Evolutionary conservation across 805 yeast species (phyloP).

Genomic region (Candida patagonica): DNA sequence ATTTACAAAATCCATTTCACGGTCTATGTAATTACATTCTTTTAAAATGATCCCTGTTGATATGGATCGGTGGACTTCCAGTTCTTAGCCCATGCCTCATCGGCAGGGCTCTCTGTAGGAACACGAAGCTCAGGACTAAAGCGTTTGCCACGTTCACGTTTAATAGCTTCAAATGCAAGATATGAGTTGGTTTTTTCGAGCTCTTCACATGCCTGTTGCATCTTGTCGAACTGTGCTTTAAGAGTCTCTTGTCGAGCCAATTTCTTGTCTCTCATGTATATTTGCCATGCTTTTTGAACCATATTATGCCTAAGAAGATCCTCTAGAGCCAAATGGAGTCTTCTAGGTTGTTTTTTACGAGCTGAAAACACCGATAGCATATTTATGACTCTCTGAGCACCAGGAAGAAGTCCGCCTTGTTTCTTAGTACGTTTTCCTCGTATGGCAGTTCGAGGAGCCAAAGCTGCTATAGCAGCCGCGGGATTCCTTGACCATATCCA

Average conservation of each 20-base stretch:
- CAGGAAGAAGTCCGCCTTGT: slow-evolving; percentile 34
- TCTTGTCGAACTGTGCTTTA: slow-evolving; percentile 52
- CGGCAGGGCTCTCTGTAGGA: slow-evolving; percentile 87
- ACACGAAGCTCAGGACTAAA: slow-evolving; percentile 79
- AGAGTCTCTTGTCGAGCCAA: slow-evolving; percentile 28
- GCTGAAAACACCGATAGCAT: slow-evolving; percentile 81
- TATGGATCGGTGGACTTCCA: slow-evolving; percentile 22
- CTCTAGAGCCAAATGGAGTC: slow-evolving; percentile 65
- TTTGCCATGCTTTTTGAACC: slow-evolving; percentile 74
- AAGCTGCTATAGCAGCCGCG: background rate
- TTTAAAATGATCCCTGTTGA: slow-evolving; percentile 3
- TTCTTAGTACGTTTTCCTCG: slow-evolving; percentile 45
- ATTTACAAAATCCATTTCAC: background rate
- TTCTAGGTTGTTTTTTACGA: slow-evolving; percentile 76
- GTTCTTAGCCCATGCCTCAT: slow-evolving; percentile 60
- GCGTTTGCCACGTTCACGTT: slow-evolving; percentile 44
- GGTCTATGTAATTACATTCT: too few relatives aligned
- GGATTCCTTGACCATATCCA: background rate
- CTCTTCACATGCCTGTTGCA: slow-evolving; percentile 64
- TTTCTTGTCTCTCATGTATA: slow-evolving; percentile 46
- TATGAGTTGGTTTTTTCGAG: slow-evolving; percentile 37
- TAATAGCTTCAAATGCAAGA: slow-evolving; percentile 56
- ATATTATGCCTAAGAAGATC: slow-evolving; percentile 80
- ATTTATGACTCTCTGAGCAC: slow-evolving; percentile 39
- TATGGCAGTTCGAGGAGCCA: slow-evolving; percentile 19